Evolutionary conservation across 148 eudicot genomes (phyloP), one percentile per base, ranked within the genome.

Genomic region (Cornus controversa): DNA sequence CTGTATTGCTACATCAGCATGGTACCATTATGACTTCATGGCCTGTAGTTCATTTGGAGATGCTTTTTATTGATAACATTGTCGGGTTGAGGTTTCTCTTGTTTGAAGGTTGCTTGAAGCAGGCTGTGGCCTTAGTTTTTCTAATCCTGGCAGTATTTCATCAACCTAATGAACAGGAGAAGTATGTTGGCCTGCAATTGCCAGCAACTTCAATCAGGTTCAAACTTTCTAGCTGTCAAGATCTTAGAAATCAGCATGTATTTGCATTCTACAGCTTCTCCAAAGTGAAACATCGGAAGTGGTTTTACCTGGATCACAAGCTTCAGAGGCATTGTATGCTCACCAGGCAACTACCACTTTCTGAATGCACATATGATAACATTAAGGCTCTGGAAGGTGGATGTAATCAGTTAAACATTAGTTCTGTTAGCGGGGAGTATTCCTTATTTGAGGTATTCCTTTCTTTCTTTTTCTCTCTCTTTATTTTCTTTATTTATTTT

Each of bases 321-420:
- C 83, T 93, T 25, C 75, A 80, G 82, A 84, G 69, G 72, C 86
- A 84, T 62, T 90, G 95, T 75, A 77, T 82, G 62, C 78, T 92
- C 73, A 27, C 83, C 69, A 94, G 87, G 80, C 90, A 85, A 69
- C 86, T 96, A 72, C 91, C 91, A 67, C 84, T 88, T 34, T 82
- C 92, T 64, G 98, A 91, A 74, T 96, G 99, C 87, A 93, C 99
- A 36, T 85, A 88, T 79, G 93, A 89, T 72, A 96, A 91, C 58
- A 91, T 96, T 54, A 89, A 89, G 87, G 82, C 88, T 60, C 89
- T 96, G 80, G 88, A 84, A 82, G 79, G 84, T 70, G 83, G 86
- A 68, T 83, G 81, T 70, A 64, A 78, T 69, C 85, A 62, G 79
- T 68, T 75, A 37, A 72, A 72, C 67, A 60, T 26, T 67, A 70